Evolutionary conservation across 2,329 filamentous ascomycete genomes (phyloP), one percentile per base, ranked within the genome.

Genomic region (Parastagonospora avenae): DNA sequence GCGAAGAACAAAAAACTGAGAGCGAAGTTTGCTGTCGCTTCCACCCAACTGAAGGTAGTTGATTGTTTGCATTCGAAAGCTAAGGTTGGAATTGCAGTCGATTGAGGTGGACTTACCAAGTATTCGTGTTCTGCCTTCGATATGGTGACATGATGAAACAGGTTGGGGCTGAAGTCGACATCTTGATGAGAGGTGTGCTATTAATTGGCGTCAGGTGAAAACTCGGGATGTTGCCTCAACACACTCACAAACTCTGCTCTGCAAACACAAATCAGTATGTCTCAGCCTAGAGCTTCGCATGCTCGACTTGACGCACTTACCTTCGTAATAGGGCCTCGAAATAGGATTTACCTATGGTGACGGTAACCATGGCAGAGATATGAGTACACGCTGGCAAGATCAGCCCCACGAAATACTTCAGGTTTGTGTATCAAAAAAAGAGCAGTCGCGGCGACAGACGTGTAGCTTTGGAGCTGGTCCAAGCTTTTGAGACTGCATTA

Each of bases 291-390:
- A 19, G 35, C 41, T 45, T 19, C 31, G 42, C 12, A 44, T 40
- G 37, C 39, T 43, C n/a, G 12, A 35, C 16, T n/a, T 37, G 45
- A 40, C 29, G 40, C 16, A 70, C 80, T 76, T 73, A 88, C 87
- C 83, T 82, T 66, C 81, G 79, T 46, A 86, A 66, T 40, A 88
- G 76, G 50, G 83, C 82, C 62, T 87, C 81, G 60, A 87, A 83
- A 73, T 87, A 83, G 42, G 74, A 70, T 64, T 80, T 84, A 55
- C 84, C 82, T 57, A 87, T 79, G 8, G 83, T 86, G 43, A 88
- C 80, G 57, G 78, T 68, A 9, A 67, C 66, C 74, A 76, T 76
- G 55, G 50, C 57, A 53, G 37, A 45, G 41, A 55, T 52, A 55
- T 44, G 55, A 55, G 38, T 37, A 52, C 19, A 41, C 14, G 35